Base-by-base conservation (phyloP, 2,329 filamentous ascomycete genomes). In the Thermothelomyces thermophilus region DNA sequence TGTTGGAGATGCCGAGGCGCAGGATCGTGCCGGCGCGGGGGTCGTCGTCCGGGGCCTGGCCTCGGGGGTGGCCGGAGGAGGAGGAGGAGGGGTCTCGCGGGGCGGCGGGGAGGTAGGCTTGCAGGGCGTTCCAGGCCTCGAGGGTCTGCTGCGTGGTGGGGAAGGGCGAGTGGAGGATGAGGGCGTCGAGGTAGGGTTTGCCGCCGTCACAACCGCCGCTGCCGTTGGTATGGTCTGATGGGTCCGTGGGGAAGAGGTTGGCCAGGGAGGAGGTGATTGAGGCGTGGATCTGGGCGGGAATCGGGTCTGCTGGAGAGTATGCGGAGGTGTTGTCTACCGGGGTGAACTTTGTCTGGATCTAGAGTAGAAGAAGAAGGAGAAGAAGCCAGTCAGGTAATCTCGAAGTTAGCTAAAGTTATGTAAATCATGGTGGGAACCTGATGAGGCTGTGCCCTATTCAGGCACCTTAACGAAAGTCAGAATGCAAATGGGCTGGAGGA, bases 291-390 rank as follows among this genome's bases (percentile, higher is more conserved):
- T 90, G 84, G 16, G 90, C 66, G 1, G 81, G 72, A 10, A 75
- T 72, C 1, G 77, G 65, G 59, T 83, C 72, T 64, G 88, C 88
- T 0, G 85, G 84, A 67, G 82, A 72, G 42, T 79, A 73, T 35
- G 67, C 66, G 19, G 66, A 60, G 1, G 69, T 70, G 60, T 83
- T 78, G 63, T 90, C 66, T 4, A 80, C 65, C 0, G 83, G 75
- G 1, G 85, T 88, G 69, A 84, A 93, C 65, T 91, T 93, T n/a
- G 87, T 90, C 75, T 94, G 87, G 39, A 90, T 73, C 80, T 85
- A 20, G 46, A n/a, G n/a, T n/a, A n/a, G n/a, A n/a, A n/a, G n/a
- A n/a, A n/a, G n/a, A n/a, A n/a, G n/a, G n/a, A n/a, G n/a, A n/a
- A n/a, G n/a, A n/a, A n/a, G n/a, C n/a, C n/a, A n/a, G n/a, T n/a